Base-by-base conservation (phyloP, 768 basidiomycete species). In the Serendipita sp. region DNA sequence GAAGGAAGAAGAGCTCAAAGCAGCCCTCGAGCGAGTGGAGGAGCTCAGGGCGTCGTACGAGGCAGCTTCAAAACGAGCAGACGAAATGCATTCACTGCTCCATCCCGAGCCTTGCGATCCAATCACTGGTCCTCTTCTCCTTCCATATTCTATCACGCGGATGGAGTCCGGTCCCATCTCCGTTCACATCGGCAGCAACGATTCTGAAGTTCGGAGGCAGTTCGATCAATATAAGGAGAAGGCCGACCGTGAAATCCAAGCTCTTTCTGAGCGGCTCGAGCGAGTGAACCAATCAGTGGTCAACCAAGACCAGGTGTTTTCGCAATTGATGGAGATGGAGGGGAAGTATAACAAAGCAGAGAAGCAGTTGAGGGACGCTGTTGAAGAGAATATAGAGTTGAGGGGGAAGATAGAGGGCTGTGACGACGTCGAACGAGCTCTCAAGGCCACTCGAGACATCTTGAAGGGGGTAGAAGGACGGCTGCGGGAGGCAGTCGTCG, bases 321-420 rank as follows among this genome's bases (percentile, higher is more conserved):
- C 5, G 20, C n/a, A n/a, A 5, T 20, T 58, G 17, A 24, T 13
- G 33, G 24, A 33, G 17, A 9, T 58, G 4, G 53, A 58, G 31
- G 53, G 28, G 20, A 33, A 9, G n/a, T 24, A 20, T 34, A 24
- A 13, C 24, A n/a, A 58, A 58, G 30, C 20, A n/a, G 53, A 58
- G 33, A 24, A 26, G 28, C 24, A 31, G 31, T 20, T 58, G 1
- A 22, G 53, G 53, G 53, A 58, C n/a, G 53, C 53, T 4, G 53
- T 58, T n/a, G 53, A 58, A 31, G 53, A 58, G 53, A 58, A 58
- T 28, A 31, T 58, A 34, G 53, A 58, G 24, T 31, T 58, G 11
- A 22, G 53, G 53, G 53, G 31, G 53, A 24, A 31, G 30, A 58
- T 58, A 22, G 53, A n/a, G 28, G 9, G 26, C 31, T 58, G 20